Evolutionary conservation across 2,329 filamentous ascomycete species (phyloP), one percentile per base, ranked within the genome.

Genomic region (Xylaria sp.): DNA sequence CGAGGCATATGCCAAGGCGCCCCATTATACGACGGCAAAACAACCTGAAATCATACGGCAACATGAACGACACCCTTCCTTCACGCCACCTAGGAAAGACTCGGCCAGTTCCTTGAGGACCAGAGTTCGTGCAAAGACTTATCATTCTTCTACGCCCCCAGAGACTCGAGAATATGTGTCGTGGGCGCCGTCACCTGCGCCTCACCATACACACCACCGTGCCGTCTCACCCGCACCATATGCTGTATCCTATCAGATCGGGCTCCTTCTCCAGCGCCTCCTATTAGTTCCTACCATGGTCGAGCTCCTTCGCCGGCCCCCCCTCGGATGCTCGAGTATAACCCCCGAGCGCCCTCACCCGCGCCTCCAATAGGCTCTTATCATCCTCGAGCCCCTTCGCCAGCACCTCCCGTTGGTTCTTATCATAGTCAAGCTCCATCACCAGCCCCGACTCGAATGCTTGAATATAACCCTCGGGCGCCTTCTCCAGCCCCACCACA

Each of bases 1-100:
- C 70, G 85, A 89, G 73, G 86, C 87, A 40, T 90, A 90, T 72
- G 79, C 86, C 37, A 88, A 88, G 69, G 87, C 87, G 23, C 87
- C 87, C 25, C 87, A 88, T 72, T 88, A 89, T 74, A 87, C 85
- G 14, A 87, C 84, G 15, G 84, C 85, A 35, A 86, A 88, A 67
- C 84, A 86, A 61, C 84, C 85, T 23, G 84, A 85, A 67, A 80
- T 82, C n/a, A 85, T 83, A 74, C 78, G n/a, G n/a, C n/a, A n/a
- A n/a, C n/a, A n/a, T n/a, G n/a, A n/a, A n/a, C n/a, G 79, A 64
- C 79, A 85, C 23, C 57, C 67, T 54, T 72, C 74, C 21, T 62
- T 68, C 19, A 65, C 69, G 35, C 72, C 70, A 12, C 73, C 78
- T 19, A 74, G 77, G 60, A 79, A 82, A 58, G 75, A 80, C 58